Conservation (phyloP, 1,139 yeast species). For the Kazachstania sp. region DNA sequence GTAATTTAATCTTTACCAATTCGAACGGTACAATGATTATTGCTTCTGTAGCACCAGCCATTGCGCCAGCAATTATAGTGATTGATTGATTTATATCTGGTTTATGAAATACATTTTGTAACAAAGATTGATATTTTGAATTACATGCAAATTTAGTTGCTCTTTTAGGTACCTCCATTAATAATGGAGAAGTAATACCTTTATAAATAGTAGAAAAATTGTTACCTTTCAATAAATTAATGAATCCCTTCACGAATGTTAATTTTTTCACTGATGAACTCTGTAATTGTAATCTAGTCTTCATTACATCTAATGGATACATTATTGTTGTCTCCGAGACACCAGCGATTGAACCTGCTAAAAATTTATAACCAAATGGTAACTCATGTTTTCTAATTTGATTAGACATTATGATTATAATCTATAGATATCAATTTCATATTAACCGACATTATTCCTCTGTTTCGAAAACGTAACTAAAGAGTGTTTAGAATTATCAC, state of each 20-base stretch:
- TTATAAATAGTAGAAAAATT: conserved; percentile 73
- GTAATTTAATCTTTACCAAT: conserved; percentile 68
- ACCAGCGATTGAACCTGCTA: conserved; percentile 92
- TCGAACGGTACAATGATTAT: conserved; percentile 94
- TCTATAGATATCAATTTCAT: too few relatives aligned
- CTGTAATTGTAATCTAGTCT: conserved; percentile 89
- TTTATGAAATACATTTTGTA: conserved; percentile 61
- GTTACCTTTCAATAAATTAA: conserved; percentile 72
- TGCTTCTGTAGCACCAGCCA: conserved; percentile 93
- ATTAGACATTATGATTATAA: too few relatives aligned
- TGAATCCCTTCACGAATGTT: conserved; percentile 72
- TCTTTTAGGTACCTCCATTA: conserved; percentile 96
- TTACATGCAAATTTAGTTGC: conserved; percentile 97
- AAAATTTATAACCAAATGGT: conserved; percentile 55
- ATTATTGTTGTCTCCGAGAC: conserved; percentile 88
- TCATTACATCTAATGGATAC: conserved; percentile 95
- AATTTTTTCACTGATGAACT: conserved; percentile 45
- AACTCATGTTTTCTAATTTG: not conserved
- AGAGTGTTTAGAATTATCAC: too few relatives aligned
- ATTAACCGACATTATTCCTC: too few relatives aligned
- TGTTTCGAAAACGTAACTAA: too few relatives aligned
- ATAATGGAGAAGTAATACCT: conserved; percentile 86
- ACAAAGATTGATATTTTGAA: conserved; percentile 88
- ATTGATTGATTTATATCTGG: conserved; percentile 64
- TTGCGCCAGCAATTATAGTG: conserved; percentile 84